Conservation (phyloP, 176 grass and related monocot species). For the Phyllostachys edulis region DNA sequence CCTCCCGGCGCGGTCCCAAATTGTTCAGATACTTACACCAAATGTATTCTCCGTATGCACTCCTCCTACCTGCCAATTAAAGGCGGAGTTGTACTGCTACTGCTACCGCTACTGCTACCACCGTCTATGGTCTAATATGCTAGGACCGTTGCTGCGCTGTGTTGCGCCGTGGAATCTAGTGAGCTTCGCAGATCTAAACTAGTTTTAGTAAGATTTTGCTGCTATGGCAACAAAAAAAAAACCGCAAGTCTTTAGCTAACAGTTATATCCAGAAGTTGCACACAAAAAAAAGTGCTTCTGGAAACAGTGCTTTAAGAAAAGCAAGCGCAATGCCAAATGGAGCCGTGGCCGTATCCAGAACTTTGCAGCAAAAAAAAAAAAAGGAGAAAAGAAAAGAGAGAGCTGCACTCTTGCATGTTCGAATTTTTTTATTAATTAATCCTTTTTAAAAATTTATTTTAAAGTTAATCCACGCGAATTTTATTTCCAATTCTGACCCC, state of each 20-base stretch:
- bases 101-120: too few relatives aligned
- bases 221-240: not conserved
- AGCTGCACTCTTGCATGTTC: too few relatives aligned
- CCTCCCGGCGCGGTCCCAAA: too few relatives aligned
- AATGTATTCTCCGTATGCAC: too few relatives aligned
- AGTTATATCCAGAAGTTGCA: not conserved
- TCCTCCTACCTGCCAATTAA: not conserved
- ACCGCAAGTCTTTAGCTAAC: not conserved
- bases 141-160: not conserved
- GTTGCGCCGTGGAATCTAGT: not conserved
- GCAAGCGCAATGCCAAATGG: not conserved
- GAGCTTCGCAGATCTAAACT: not conserved
- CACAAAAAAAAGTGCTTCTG: not conserved
- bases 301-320: not conserved
- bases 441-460: too few relatives aligned
- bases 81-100: too few relatives aligned
- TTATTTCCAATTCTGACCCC: too few relatives aligned
- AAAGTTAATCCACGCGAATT: too few relatives aligned
- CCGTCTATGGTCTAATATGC: too few relatives aligned
- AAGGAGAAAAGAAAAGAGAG: too few relatives aligned
- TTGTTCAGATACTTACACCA: too few relatives aligned
- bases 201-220: not conserved
- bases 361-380: not conserved
- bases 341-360: not conserved
- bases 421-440: too few relatives aligned